phyloP scores from a whole-genome alignment of 345 rosid genomes.

The Psidium guajava region DNA sequence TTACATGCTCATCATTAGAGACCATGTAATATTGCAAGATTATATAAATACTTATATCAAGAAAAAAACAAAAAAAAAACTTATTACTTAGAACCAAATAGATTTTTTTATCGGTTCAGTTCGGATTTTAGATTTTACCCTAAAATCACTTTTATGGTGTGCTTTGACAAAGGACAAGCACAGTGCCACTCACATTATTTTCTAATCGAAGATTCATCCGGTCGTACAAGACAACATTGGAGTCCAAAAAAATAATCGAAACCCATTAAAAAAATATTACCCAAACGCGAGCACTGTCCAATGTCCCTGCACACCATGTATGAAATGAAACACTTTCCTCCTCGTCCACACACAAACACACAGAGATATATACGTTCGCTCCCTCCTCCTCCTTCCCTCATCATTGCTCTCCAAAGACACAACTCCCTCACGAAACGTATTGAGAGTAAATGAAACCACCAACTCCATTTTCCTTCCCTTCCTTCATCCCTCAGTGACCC shows the following conservation, averaged over 20 bases:
- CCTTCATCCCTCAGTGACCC: neutral
- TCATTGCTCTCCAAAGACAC: neutral
- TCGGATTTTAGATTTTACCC: too few species aligned
- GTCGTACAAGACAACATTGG: neutral
- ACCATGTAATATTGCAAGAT: too few species aligned
- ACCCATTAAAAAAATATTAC: neutral
- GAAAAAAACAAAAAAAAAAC: too few species aligned
- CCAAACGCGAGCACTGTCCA: neutral
- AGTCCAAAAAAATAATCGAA: neutral
- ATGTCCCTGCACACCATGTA: neutral
- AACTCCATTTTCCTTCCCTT: neutral
- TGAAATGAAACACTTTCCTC: neutral
- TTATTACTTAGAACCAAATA: too few species aligned
- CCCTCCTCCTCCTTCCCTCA: neutral
- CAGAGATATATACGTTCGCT: neutral
- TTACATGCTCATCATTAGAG: too few species aligned
- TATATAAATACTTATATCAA: rapidly evolving
- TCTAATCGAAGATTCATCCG: neutral
- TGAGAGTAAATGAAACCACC: neutral
- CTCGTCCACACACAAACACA: neutral
- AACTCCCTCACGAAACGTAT: neutral
- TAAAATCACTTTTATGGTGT: neutral
- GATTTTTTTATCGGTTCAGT: rapidly evolving
- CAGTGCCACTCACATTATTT: neutral
- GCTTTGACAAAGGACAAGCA: neutral